Base-by-base conservation (phyloP, 73 alveolate genomes). In the Paramecium octaurelia region DNA sequence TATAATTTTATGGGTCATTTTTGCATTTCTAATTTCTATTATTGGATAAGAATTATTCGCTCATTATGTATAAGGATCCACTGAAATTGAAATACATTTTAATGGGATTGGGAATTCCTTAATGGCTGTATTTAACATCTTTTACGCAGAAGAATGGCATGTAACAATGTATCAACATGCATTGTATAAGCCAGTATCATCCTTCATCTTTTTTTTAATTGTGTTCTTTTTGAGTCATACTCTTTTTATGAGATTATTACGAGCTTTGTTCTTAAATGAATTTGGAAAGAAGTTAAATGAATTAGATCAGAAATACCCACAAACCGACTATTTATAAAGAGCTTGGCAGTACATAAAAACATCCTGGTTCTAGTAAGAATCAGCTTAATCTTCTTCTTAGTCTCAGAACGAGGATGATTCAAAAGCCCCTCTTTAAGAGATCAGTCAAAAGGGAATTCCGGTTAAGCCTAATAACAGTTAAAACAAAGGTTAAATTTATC, bases 61-160 rank as follows among this genome's bases (percentile, higher is more conserved):
- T 31, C 48, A 80, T 80, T 80, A 80, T 80, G 91, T 80, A 1
- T 2, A 40, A 48, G 76, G 57, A 80, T 43, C 91, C 20, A 9
- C 9, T 2, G 91, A 43, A 24, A 80, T 80, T 80, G 70, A 23
- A 20, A 46, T 80, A 5, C 91, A 89, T 89, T 89, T 44, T 50
- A 89, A 89, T 57, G 88, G 92, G 21, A 34, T 89, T 6, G 80
- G 80, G 14, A 83, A 89, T 89, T 21, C 92, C 12, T 38, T 89
- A 29, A 59, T 71, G 60, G 94, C 94, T 20, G 94, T 89, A 29
- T 59, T 89, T 23, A 58, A 59, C 12, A 89, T 89, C 2, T 89
- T 89, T 70, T 89, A 89, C 48, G 75, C 57, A 21, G 94, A 89
- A 89, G 94, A 89, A 70, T 89, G 94, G 94, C 94, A 89, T 89